These are phyloP conservation scores for Verticillium nubilum DNA, from an alignment of 2,329 filamentous ascomycete genomes.

Conservation along the genomic window DNA sequence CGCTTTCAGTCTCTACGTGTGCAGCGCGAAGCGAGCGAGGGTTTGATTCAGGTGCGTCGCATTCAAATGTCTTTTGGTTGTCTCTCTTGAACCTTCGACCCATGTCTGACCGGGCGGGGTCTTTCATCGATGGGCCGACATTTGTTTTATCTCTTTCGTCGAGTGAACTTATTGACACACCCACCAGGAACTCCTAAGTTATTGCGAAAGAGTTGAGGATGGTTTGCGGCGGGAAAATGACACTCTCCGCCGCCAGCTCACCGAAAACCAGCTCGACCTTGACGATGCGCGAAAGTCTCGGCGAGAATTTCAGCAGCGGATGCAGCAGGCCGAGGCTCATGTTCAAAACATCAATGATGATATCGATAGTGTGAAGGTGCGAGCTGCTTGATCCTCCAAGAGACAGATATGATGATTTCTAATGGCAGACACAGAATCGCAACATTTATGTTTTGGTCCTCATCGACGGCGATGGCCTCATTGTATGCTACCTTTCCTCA, in stretches of 20 bases:
- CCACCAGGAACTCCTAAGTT: slow-evolving; percentile 42
- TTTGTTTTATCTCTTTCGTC: neutral
- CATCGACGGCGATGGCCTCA: slow-evolving; percentile 58
- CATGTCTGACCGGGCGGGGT: too few species aligned
- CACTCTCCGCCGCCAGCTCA: slow-evolving; percentile 33
- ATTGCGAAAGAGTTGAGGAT: slow-evolving; percentile 38
- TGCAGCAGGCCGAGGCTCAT: slow-evolving; percentile 31
- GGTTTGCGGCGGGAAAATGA: slow-evolving; percentile 37
- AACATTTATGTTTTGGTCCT: slow-evolving; percentile 57
- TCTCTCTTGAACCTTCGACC: too few species aligned
- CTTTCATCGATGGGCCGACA: too few species aligned
- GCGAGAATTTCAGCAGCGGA: slow-evolving; percentile 43
- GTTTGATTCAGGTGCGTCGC: slow-evolving; percentile 40
- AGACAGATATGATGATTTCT: slow-evolving; percentile 38
- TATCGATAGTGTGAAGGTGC: slow-evolving; percentile 2
- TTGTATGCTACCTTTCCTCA: slow-evolving; percentile 33
- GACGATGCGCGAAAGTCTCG: slow-evolving; percentile 40
- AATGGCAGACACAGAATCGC: slow-evolving; percentile 42
- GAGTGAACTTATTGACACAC: neutral
- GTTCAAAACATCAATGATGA: neutral
- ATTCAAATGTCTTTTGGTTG: too few species aligned
- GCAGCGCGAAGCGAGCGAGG: slow-evolving; percentile 34
- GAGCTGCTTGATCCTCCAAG: slow-evolving; percentile 25
- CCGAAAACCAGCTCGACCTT: slow-evolving; percentile 43
- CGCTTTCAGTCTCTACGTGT: slow-evolving; percentile 38